Evolutionary conservation across 2,329 filamentous ascomycete species (phyloP).

Genomic region (Rhinocladiella mackenziei): DNA sequence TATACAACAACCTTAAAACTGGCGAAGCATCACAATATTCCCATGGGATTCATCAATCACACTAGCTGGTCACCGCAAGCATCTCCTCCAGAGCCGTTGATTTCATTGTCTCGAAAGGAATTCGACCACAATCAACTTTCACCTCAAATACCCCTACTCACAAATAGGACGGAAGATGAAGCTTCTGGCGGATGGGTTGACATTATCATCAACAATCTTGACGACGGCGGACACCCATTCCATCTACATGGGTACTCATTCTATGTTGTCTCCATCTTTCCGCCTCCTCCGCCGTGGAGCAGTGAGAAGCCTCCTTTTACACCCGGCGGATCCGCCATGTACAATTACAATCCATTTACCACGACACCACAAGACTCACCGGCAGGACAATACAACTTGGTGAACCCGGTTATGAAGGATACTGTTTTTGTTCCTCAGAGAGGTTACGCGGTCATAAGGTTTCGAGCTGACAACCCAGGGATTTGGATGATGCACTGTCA

Average conservation of each 20-base stretch:
- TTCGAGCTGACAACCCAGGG: constrained; percentile 36
- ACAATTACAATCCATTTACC: constrained; percentile 15
- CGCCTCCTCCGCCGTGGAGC: constrained; percentile 21
- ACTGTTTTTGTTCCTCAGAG: constrained; percentile 15
- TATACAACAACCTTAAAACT: constrained; percentile 48
- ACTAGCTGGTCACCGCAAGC: constrained; percentile 44
- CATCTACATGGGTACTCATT: constrained; percentile 54
- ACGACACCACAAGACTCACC: constrained; percentile 6
- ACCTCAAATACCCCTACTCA: constrained; percentile 26
- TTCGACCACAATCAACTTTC: constrained; percentile 47
- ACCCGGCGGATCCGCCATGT: too few relatives aligned
- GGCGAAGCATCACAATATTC: constrained; percentile 41
- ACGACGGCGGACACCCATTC: constrained; percentile 43
- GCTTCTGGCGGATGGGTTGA: constrained; percentile 37
- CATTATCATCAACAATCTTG: constrained; percentile 38
- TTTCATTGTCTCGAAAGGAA: constrained; percentile 33
- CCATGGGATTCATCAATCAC: constrained; percentile 48
- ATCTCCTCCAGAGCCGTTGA: constrained; percentile 32
- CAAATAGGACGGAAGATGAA: not conserved
- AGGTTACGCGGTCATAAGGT: constrained; percentile 30
- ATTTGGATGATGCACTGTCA: constrained; percentile 39
- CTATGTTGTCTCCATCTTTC: constrained; percentile 39
- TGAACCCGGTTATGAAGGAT: constrained; percentile 8
- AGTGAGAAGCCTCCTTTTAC: too few relatives aligned
- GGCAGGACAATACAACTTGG: constrained; percentile 12